Evolutionary conservation across 805 yeast genomes (phyloP).

Genomic region (Torulaspora delbrueckii): DNA sequence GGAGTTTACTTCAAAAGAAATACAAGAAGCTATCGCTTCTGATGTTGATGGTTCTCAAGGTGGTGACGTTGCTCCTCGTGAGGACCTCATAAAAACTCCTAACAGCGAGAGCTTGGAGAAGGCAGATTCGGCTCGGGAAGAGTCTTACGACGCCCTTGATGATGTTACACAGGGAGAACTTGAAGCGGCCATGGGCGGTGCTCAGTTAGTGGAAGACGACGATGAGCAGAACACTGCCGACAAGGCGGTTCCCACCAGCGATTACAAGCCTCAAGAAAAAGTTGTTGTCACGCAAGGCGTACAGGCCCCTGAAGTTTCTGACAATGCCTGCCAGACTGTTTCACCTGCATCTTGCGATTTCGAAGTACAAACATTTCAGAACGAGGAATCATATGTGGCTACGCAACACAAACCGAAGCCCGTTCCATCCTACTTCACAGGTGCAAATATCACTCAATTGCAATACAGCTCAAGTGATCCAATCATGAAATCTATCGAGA

Average conservation of each 20-base stretch:
- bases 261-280: background rate
- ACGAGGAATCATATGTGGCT: conserved; percentile 34
- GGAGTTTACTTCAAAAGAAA: background rate
- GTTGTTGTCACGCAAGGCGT: conserved; percentile 4
- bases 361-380: conserved; percentile 29
- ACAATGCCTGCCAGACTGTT: conserved; percentile 22
- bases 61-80: background rate
- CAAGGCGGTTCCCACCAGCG: background rate
- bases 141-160: conserved; percentile 23
- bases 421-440: conserved; percentile 18
- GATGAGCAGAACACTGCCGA: background rate
- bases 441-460: conserved; percentile 18
- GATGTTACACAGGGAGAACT: conserved; percentile 21
- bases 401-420: conserved; percentile 22
- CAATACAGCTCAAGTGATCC: conserved; percentile 14
- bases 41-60: background rate
- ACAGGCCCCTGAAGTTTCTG: conserved; percentile 7
- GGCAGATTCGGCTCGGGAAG: conserved; percentile 8
- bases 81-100: background rate
- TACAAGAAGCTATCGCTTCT: background rate
- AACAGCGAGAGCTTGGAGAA: background rate
- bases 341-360: conserved; percentile 11
- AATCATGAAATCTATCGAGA: conserved; percentile 24
- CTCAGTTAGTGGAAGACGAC: background rate
- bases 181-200: conserved; percentile 10